Percentiles rank a stretch among this genome's conserved stretches.
Conservation (phyloP, 1,139 yeast genomes). For the Sugiyamaella castrensis region DNA sequence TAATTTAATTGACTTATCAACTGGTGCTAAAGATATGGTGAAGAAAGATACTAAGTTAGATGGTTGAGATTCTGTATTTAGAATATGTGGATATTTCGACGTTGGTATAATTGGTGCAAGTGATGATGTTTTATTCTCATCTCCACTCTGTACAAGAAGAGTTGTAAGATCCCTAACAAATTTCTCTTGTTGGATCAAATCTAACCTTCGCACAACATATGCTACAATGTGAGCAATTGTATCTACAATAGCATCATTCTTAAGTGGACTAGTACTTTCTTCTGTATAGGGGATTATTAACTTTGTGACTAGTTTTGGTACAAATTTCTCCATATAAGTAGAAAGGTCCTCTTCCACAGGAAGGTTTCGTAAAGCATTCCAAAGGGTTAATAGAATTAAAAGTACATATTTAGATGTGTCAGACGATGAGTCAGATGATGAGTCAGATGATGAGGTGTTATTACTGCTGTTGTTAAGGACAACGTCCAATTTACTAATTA, state of each 20-base stretch:
- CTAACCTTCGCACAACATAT: neutral
- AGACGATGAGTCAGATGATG: constrained; percentile 6
- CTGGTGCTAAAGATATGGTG: constrained; percentile 30
- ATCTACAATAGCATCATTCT: constrained; percentile 21
- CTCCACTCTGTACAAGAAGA: constrained; percentile 21
- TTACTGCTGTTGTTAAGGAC: constrained; percentile 9
- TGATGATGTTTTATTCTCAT: constrained; percentile 1
- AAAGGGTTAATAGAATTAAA: constrained; percentile 25
- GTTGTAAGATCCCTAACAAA: constrained; percentile 19
- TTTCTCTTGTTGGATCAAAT: neutral
- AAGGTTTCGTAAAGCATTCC: constrained; percentile 23
- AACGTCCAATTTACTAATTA: constrained; percentile 33
- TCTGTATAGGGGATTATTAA: constrained; percentile 16
- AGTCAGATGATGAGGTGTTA: neutral
- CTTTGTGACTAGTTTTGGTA: constrained; percentile 26
- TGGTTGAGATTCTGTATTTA: constrained; percentile 29
- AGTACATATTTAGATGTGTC: constrained; percentile 22
- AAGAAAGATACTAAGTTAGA: constrained; percentile 48
- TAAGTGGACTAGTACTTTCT: constrained; percentile 11
- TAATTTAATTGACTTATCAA: constrained; percentile 20
- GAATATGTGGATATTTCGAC: too few relatives aligned
- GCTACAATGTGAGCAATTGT: constrained; percentile 19
- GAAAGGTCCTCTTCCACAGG: constrained; percentile 6
- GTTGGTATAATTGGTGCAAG: too few relatives aligned
- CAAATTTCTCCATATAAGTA: constrained; percentile 20